A percentile compares a stretch with the other conserved stretches of the same genome.
These are phyloP conservation scores for Candida krabiensis DNA, from an alignment of 805 yeast genomes.

Conservation along the genomic window DNA sequence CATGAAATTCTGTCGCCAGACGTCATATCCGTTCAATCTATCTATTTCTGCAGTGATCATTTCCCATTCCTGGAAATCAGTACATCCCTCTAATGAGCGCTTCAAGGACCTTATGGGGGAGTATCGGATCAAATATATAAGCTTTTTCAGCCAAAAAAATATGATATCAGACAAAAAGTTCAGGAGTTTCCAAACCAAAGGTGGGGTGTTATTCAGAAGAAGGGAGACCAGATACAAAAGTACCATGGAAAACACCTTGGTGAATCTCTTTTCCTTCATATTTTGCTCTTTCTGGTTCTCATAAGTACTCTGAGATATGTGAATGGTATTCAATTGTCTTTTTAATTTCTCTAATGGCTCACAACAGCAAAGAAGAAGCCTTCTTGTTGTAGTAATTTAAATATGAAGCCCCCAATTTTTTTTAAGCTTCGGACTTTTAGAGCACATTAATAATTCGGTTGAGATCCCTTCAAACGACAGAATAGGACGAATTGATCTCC, in stretches of 20 bases:
- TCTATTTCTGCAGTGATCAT: constrained; percentile 49
- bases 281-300: background rate
- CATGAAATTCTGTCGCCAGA: constrained; percentile 82
- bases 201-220: constrained; percentile 24
- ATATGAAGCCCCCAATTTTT: no score
- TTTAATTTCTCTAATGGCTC: no score
- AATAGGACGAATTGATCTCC: no score
- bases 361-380: no score
- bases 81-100: constrained; percentile 40
- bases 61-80: constrained; percentile 72
- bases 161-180: constrained; percentile 44
- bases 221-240: constrained; percentile 14
- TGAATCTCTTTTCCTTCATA: constrained; percentile 10
- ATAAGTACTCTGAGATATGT: no score
- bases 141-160: constrained; percentile 45
- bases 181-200: constrained; percentile 25
- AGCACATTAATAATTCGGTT: no score
- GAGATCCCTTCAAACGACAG: no score
- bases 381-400: no score
- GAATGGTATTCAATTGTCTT: no score
- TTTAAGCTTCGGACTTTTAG: no score
- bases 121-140: constrained; percentile 14
- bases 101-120: constrained; percentile 23
- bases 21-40: constrained; percentile 50
- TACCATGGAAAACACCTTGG: constrained; percentile 19